These are phyloP conservation scores for Colletotrichum simmondsii DNA, from an alignment of 2,329 filamentous ascomycete species.

Conservation along the genomic window DNA sequence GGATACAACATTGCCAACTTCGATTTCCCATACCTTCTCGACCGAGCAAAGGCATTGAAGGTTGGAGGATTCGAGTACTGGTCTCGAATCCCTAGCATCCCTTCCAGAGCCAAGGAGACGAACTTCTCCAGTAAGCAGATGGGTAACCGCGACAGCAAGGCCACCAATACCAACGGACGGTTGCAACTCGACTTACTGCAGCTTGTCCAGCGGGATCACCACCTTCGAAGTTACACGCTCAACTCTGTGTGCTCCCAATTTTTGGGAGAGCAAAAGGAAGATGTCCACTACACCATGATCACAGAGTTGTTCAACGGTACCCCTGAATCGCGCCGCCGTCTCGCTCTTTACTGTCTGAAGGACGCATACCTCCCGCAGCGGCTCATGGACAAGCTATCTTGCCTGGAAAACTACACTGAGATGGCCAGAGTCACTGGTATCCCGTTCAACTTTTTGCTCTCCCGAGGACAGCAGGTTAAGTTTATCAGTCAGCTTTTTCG, in stretches of 20 bases:
- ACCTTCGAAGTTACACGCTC: slow-evolving; percentile 94
- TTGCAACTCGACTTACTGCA: slow-evolving; percentile 95
- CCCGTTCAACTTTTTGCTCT: slow-evolving; percentile 92
- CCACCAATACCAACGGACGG: slow-evolving; percentile 93
- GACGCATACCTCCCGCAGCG: slow-evolving; percentile 96
- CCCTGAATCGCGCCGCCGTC: slow-evolving; percentile 86
- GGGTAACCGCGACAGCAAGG: slow-evolving; percentile 93
- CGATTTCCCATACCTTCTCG: slow-evolving; percentile 95
- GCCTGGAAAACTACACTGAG: slow-evolving; percentile 98
- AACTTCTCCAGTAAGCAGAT: slow-evolving; percentile 99
- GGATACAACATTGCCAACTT: slow-evolving; percentile 99
- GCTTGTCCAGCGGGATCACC: slow-evolving; percentile 92
- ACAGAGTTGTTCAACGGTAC: slow-evolving; percentile 98
- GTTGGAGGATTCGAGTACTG: slow-evolving; percentile 85
- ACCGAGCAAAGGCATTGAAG: slow-evolving; percentile 87
- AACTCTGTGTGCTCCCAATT: slow-evolving; percentile 98
- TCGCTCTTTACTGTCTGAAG: slow-evolving; percentile 96
- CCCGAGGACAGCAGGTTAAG: slow-evolving; percentile 95
- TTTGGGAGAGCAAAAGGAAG: slow-evolving; percentile 96
- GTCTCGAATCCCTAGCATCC: slow-evolving; percentile 79
- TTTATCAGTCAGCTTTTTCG: slow-evolving; percentile 98
- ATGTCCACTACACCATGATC: slow-evolving; percentile 99
- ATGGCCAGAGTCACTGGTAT: slow-evolving; percentile 99
- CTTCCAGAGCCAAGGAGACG: slow-evolving; percentile 78
- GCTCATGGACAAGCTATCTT: slow-evolving; percentile 97